Evolutionary conservation across 139 green algal genomes (phyloP).

Genomic region (Ulvella scutata): DNA sequence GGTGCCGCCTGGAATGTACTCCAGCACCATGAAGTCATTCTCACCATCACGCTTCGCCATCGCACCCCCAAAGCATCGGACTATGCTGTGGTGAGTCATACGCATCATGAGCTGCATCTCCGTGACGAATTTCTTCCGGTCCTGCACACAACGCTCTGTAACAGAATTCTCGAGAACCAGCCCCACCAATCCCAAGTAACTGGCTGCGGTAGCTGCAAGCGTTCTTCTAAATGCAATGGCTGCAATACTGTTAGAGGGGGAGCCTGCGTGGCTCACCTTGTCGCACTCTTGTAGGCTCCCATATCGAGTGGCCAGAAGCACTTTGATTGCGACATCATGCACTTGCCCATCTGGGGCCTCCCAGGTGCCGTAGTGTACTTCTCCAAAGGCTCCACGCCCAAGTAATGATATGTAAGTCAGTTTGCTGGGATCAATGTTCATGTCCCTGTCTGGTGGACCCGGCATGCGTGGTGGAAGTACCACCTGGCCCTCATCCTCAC

Average conservation of each 20-base stretch:
- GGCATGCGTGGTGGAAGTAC: too few relatives aligned
- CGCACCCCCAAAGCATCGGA: not conserved
- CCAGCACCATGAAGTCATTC: not conserved
- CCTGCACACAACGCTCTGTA: not conserved
- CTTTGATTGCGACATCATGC: constrained; percentile 2
- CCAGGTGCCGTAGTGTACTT: not conserved
- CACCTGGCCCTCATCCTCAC: too few relatives aligned
- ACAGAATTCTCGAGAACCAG: too few relatives aligned
- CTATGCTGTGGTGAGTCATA: not conserved
- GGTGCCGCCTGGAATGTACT: not conserved
- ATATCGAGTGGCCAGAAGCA: not conserved
- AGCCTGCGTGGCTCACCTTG: not conserved
- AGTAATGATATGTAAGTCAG: not conserved
- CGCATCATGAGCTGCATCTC: constrained; percentile 2
- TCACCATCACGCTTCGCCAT: not conserved
- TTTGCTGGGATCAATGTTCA: not conserved
- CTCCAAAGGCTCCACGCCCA: not conserved
- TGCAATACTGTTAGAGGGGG: not conserved
- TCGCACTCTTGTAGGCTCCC: not conserved
- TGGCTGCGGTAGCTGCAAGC: too few relatives aligned
- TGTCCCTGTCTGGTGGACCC: not conserved
- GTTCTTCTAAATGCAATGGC: not conserved
- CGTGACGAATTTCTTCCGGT: not conserved
- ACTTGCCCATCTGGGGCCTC: not conserved
- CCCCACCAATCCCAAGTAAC: too few relatives aligned